Percentiles rank a stretch among this genome's conserved stretches.
phyloP scores from a whole-genome alignment of 495 filamentous ascomycete genomes.

The Trichoderma orchidacearum region DNA sequence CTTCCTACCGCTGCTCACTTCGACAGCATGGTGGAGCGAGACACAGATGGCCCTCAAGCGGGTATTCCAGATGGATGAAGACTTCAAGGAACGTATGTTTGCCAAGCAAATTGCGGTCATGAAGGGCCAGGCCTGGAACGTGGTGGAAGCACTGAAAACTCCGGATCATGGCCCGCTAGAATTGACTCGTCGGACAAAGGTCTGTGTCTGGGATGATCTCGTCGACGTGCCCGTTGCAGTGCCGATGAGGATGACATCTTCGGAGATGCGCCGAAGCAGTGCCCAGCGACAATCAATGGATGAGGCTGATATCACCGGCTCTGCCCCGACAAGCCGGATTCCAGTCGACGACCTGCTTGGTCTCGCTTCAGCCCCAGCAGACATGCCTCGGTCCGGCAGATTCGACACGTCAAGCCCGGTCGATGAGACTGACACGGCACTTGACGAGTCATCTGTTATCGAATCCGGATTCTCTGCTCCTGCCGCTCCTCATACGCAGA shows the following conservation, averaged over 20 bases:
- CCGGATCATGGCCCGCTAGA: constrained; percentile 87
- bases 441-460: neutral
- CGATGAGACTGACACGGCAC: neutral
- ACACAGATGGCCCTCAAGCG: constrained; percentile 74
- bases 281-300: constrained; percentile 28
- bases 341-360: constrained; percentile 54
- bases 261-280: constrained; percentile 47
- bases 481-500: neutral
- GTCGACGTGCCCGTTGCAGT: constrained; percentile 93
- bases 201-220: constrained; percentile 96
- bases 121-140: constrained; percentile 99
- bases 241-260: constrained; percentile 69
- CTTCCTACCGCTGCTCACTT: constrained; percentile 86
- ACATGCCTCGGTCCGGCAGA: constrained; percentile 68
- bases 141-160: constrained; percentile 90
- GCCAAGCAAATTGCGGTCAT: constrained; percentile 92
- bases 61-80: constrained; percentile 79
- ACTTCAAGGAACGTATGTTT: constrained; percentile 98
- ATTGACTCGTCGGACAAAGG: constrained; percentile 74
- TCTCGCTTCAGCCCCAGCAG: constrained; percentile 34
- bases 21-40: constrained; percentile 91
- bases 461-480: neutral
- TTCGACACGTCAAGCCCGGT: constrained; percentile 59
- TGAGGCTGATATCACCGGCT: constrained; percentile 83
- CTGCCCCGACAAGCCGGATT: constrained; percentile 10